Percentiles rank a stretch among this genome's conserved stretches.
Evolutionary conservation across 257 asterid species (phyloP).

Genomic region (Salvia rosmarinus): DNA sequence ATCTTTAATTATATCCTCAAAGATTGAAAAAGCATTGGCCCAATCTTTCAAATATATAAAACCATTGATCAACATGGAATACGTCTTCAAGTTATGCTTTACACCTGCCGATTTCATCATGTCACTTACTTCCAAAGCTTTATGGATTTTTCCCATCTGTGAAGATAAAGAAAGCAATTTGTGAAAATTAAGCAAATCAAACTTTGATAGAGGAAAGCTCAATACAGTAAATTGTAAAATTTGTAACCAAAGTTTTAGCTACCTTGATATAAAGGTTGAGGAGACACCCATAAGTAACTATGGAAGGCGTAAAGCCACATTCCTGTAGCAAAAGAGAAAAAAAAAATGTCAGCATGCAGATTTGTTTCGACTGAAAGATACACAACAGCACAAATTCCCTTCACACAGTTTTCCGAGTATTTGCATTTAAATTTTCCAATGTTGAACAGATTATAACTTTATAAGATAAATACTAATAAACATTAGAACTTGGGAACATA

Average conservation of each 20-base stretch:
- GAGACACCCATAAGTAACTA: slow-evolving; percentile 91
- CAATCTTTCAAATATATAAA: slow-evolving; percentile 83
- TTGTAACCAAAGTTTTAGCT: slow-evolving; percentile 31
- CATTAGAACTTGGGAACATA: neutral
- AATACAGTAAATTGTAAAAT: no score
- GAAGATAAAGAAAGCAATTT: slow-evolving; percentile 19
- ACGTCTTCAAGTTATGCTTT: slow-evolving; percentile 89
- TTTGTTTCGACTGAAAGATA: neutral
- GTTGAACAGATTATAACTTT: neutral
- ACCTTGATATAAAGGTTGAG: slow-evolving; percentile 92
- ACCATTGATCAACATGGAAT: slow-evolving; percentile 95
- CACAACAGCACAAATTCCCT: slow-evolving; percentile 9
- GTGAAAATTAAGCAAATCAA: slow-evolving; percentile 7
- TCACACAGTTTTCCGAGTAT: slow-evolving; percentile 15
- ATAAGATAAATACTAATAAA: slow-evolving; percentile 5
- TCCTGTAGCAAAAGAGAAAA: slow-evolving; percentile 53
- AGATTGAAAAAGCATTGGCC: slow-evolving; percentile 95
- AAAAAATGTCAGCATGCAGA: slow-evolving; percentile 29
- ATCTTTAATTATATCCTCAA: slow-evolving; percentile 80
- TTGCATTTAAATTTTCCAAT: neutral
- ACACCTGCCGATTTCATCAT: slow-evolving; percentile 76
- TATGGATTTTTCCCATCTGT: slow-evolving; percentile 78
- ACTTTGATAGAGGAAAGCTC: no score
- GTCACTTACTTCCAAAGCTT: slow-evolving; percentile 85
- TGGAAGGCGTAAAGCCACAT: slow-evolving; percentile 85